Base-by-base conservation (phyloP, 768 basidiomycete genomes). In the Coprinopsis cinerea region DNA sequence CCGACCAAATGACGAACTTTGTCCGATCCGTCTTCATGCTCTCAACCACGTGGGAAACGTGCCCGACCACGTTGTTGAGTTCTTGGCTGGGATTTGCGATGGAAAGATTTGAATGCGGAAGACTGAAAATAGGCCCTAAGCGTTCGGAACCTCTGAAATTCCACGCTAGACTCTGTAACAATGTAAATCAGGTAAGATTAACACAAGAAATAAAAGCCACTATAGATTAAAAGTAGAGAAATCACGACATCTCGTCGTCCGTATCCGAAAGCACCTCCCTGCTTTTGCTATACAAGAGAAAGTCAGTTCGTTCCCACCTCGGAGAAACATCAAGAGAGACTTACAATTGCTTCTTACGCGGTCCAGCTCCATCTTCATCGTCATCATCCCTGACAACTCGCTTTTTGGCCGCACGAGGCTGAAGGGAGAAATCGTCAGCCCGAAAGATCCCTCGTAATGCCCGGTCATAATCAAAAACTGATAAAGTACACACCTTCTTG, bases 211-310 rank as follows among this genome's bases (percentile, higher is more conserved):
- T 28, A 13, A 4, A 45, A 6, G 32, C 6, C 44, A 45, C 17
- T 28, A 30, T 4, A n/a, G n/a, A 32, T 18, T n/a, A 20, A 44
- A 32, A 37, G 48, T n/a, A 27, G 28, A 44, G 22, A 44, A 18
- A 40, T 73, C 69, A 85, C 61, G 77, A 71, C 82, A 84, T 85
- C 46, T 88, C 87, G 24, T 89, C 91, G 61, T 93, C 92, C 2
- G 89, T 90, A 62, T 93, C 90, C 5, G 85, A 85, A 43, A 95
- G 79, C 64, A 82, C 77, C 58, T 84, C 92, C 66, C 90, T 92
- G 60, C 88, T 92, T 75, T 93, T 94, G 61, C 92, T 93, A 53
- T 11, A 50, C 44, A 54, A 18, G 32, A 39, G 25, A 51, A 34
- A 41, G 24, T 58, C 18, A 56, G 52, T 37, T 55, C 9, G 36